Base-by-base conservation (phyloP, 2,329 filamentous ascomycete species). In the Penicillium hesseltinei region DNA sequence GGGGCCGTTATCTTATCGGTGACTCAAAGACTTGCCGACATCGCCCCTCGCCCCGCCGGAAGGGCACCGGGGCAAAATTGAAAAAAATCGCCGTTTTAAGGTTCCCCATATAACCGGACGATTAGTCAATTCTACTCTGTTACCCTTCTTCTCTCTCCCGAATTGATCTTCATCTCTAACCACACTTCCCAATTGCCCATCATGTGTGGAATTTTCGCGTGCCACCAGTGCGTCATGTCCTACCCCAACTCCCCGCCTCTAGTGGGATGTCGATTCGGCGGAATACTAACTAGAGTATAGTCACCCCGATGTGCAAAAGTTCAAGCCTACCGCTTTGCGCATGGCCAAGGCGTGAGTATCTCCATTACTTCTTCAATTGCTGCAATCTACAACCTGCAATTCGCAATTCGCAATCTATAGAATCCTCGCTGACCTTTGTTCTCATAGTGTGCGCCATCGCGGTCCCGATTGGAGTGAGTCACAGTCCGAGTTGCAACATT, bases 161-260 rank as follows among this genome's bases (percentile, higher is more conserved):
- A 57, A 60, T 59, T 63, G 48, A 52, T 45, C 27, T 64, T 56
- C 46, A 44, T 17, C 33, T 44, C 49, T 46, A 39, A 23, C 27
- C 27, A 42, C 29, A 56, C 36, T 44, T 29, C 38, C 27, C 55
- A 63, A 59, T 61, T 71, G 75, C 73, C 64, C 82, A 89, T 76
- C 70, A 96, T 96, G 92, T 96, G 92, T 88, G 92, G 92, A 78
- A 96, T 97, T 73, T 97, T 97, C 78, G 92, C 91, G 71, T 97
- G 92, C 80, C 91, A 97, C 79, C 82, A 85, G 92, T 96, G 80
- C 75, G 87, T 83, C 56, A 36, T 56, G 50, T 55, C 55, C 51
- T 62, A 38, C 23, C 35, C 42, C 51, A 43, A 50, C 39, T 45
- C 46, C 52, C 39, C 33, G 44, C 35, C 25, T 36, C 40, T 43